A percentile compares a stretch with the other conserved stretches of the same genome.
Evolutionary conservation across 1,139 yeast genomes (phyloP).

Genomic region (Geotrichum fermentans): DNA sequence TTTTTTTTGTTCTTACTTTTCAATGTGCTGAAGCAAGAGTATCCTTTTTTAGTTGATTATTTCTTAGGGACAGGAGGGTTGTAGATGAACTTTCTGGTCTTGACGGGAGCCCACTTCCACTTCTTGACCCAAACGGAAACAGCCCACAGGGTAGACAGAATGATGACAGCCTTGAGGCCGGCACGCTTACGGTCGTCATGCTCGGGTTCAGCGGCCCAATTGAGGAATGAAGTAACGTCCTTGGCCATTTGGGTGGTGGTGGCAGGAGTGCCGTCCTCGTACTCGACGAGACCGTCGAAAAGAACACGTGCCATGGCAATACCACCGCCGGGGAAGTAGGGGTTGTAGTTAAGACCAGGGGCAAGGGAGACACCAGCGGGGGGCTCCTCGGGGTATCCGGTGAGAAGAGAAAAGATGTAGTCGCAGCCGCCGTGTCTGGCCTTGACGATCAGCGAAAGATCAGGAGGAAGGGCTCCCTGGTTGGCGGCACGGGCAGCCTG

Average conservation of each 20-base stretch:
- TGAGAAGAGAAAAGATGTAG: constrained; percentile 87
- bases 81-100: constrained; percentile 91
- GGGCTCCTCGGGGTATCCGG: constrained; percentile 98
- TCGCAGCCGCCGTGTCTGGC: constrained; percentile 98
- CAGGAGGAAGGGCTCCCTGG: constrained; percentile 99
- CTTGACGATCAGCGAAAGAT: constrained; percentile 92
- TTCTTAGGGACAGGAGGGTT: constrained; percentile 74
- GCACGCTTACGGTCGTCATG: constrained; percentile 96
- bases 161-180: constrained; percentile 88
- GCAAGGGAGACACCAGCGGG: constrained; percentile 96
- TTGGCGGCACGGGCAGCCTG: constrained; percentile 99
- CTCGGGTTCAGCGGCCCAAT: constrained; percentile 99
- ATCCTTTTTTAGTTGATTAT: constrained; percentile 29
- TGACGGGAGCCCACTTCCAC: constrained; percentile 96
- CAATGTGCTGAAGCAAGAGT: background rate
- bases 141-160: constrained; percentile 74
- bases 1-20: background rate
- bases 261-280: constrained; percentile 98
- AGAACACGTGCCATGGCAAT: constrained; percentile 99
- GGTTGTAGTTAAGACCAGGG: constrained; percentile 94
- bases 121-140: constrained; percentile 89
- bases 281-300: constrained; percentile 95
- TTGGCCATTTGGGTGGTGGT: constrained; percentile 99
- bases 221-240: constrained; percentile 90
- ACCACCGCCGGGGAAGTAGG: constrained; percentile 99